A percentile compares a stretch with the other conserved stretches of the same genome.
Conservation (phyloP, 345 rosid genomes). For the Ceriops zippeliana region DNA sequence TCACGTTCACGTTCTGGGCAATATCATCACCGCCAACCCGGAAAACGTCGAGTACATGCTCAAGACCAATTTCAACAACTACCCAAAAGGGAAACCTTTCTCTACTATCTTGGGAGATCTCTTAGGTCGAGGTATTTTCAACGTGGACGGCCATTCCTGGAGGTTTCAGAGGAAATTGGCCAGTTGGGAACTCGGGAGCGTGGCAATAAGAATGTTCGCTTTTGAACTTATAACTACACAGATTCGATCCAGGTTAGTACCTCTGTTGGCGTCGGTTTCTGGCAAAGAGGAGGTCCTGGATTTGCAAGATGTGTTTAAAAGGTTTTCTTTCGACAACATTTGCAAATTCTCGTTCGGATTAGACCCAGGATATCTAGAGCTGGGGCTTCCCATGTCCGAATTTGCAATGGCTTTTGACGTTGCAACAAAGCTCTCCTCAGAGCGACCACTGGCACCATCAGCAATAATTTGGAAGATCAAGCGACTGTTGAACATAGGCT, state of each 20-base stretch:
- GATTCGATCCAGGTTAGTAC: conserved; percentile 42
- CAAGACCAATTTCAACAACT: conserved; percentile 41
- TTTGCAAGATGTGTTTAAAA: conserved; percentile 55
- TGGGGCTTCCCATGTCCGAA: conserved; percentile 35
- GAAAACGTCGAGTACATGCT: conserved; percentile 43
- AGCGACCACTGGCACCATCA: conserved; percentile 42
- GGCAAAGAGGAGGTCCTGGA: conserved; percentile 28
- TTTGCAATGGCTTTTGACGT: conserved; percentile 53
- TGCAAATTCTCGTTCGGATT: conserved; percentile 65
- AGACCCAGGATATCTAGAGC: conserved; percentile 56
- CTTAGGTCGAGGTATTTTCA: conserved; percentile 58
- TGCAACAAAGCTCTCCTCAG: conserved; percentile 48
- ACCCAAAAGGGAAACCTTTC: conserved; percentile 53
- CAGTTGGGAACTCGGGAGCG: conserved; percentile 45
- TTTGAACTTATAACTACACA: conserved; percentile 35
- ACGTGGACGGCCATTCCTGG: conserved; percentile 59
- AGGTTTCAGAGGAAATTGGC: conserved; percentile 55
- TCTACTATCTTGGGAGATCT: conserved; percentile 42
- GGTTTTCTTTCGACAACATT: conserved; percentile 63
- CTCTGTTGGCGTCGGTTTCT: conserved; percentile 24
- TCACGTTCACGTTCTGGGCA: conserved; percentile 36
- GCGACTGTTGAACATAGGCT: conserved; percentile 46
- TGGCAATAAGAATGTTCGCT: conserved; percentile 37
- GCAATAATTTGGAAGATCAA: conserved; percentile 57
- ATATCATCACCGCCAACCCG: conserved; percentile 42